Evolutionary conservation across 257 asterid species (phyloP).

Genomic region (Fraxinus americana): DNA sequence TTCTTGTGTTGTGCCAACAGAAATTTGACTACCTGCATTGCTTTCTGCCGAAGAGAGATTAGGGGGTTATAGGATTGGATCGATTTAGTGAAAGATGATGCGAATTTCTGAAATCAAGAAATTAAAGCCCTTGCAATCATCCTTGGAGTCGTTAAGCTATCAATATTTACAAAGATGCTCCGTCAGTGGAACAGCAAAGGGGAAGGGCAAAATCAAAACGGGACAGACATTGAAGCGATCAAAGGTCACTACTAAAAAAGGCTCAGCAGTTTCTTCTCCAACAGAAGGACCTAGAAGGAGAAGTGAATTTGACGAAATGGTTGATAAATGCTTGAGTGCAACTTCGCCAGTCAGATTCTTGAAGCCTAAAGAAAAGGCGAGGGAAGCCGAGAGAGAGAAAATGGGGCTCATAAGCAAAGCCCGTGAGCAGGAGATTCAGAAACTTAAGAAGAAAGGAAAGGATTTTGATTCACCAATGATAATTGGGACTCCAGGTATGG

Average conservation of each 20-base stretch:
- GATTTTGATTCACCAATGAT: slow-evolving; percentile 53
- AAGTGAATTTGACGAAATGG: slow-evolving; percentile 56
- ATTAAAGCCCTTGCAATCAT: slow-evolving; percentile 43
- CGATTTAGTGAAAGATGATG: slow-evolving; percentile 33
- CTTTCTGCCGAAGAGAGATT: background rate
- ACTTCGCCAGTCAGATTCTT: slow-evolving; percentile 64
- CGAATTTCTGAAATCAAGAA: slow-evolving; percentile 43
- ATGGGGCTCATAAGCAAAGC: slow-evolving; percentile 78
- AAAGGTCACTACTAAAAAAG: slow-evolving; percentile 63
- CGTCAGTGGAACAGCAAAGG: slow-evolving; percentile 92
- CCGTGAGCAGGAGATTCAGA: slow-evolving; percentile 59
- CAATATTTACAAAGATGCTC: slow-evolving; percentile 73
- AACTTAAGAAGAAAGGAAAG: slow-evolving; percentile 51
- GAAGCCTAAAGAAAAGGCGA: slow-evolving; percentile 70
- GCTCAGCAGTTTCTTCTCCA: slow-evolving; percentile 34
- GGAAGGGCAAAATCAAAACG: slow-evolving; percentile 71
- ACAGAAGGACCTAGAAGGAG: slow-evolving; percentile 64
- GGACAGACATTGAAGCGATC: slow-evolving; percentile 65
- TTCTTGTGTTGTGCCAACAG: background rate
- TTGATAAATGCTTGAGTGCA: slow-evolving; percentile 67
- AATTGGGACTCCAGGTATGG: slow-evolving; percentile 86
- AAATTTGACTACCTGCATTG: background rate
- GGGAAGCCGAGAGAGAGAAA: slow-evolving; percentile 75
- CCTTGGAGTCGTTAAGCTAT: slow-evolving; percentile 45
- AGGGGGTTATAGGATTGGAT: background rate